Percentiles rank a stretch among this genome's conserved stretches.
These are phyloP conservation scores for Eimeria tenella DNA, from an alignment of 169 alveolate genomes.

Conservation along the genomic window DNA sequence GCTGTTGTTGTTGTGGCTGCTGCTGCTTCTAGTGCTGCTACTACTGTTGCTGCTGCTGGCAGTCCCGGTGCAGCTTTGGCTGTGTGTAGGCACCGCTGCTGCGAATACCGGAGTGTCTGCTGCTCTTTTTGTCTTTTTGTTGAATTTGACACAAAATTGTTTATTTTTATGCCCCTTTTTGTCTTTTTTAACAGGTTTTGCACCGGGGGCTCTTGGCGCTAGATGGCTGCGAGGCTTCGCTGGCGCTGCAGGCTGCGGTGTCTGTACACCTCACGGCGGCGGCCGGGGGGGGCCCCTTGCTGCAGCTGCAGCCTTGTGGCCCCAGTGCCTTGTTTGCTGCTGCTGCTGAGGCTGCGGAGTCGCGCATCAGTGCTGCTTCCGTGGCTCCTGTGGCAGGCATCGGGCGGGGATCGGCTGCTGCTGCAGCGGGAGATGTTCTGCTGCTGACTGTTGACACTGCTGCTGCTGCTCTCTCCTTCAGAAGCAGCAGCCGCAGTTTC, in stretches of 20 bases:
- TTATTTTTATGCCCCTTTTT: background rate
- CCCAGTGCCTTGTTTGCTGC: background rate
- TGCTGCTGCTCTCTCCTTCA: conserved; percentile 39
- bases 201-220: conserved; percentile 1
- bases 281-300: background rate
- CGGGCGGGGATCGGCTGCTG: background rate
- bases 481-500: conserved; percentile 13
- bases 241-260: conserved; percentile 48
- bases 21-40: conserved; percentile 1
- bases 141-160: background rate
- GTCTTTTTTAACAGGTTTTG: background rate
- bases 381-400: conserved; percentile 28
- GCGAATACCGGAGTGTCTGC: no score
- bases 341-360: background rate
- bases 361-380: conserved; percentile 11
- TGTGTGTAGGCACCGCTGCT: background rate
- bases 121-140: no score
- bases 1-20: background rate
- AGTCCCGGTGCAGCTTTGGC: background rate
- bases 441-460: conserved; percentile 23
- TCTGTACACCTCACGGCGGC: conserved; percentile 14
- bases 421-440: conserved; percentile 30
- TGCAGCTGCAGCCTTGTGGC: conserved; percentile 12
- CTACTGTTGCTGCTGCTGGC: background rate
- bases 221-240: conserved; percentile 35